Base-by-base conservation (phyloP, 2,329 filamentous ascomycete genomes). In the Hymenoscyphus linearis region DNA sequence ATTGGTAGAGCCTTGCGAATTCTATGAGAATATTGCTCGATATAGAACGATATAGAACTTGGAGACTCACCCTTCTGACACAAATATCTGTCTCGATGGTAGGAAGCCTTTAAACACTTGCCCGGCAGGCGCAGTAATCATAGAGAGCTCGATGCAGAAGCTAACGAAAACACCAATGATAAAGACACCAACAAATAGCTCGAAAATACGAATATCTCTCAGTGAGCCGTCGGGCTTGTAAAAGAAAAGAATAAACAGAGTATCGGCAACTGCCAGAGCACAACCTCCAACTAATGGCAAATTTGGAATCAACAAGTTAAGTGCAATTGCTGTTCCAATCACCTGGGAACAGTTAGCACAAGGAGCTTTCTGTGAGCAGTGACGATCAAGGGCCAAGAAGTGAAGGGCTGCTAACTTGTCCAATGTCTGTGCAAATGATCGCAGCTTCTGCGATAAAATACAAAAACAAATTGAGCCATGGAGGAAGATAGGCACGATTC, bases 291-390 rank as follows among this genome's bases (percentile, higher is more conserved):
- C 83, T 4, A 89, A 75, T 0, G 86, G 86, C 2, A 89, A 76
- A 62, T 82, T 77, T 0, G 82, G 82, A 36, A 85, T 78, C 31
- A 89, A 78, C 14, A 89, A 74, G 65, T 89, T 88, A 50, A 89
- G 74, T 0, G 84, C 85, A 63, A 89, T 88, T 13, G 86, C 86
- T n/a, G 85, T 87, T 53, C 87, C 86, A 64, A 89, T 88, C 22
- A 89, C 86, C 79, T 81, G 58, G 9, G 12, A 34, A 22, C 13
- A 34, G n/a, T 56, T 12, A 53, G 34, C 22, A 53, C 22, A 47
- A 10, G 7, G 2, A 44, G 26, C 7, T 35, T 37, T 52, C 9
- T 12, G 14, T 22, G 40, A 12, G 18, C n/a, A 47, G 10, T 22
- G 22, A 12, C 22, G 3, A 10, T 6, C 22, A 53, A 16, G 2